Evolutionary conservation across 1,284 basidiomycete genomes (phyloP), one percentile per base, ranked within the genome.

Genomic region (Athelia sp.): DNA sequence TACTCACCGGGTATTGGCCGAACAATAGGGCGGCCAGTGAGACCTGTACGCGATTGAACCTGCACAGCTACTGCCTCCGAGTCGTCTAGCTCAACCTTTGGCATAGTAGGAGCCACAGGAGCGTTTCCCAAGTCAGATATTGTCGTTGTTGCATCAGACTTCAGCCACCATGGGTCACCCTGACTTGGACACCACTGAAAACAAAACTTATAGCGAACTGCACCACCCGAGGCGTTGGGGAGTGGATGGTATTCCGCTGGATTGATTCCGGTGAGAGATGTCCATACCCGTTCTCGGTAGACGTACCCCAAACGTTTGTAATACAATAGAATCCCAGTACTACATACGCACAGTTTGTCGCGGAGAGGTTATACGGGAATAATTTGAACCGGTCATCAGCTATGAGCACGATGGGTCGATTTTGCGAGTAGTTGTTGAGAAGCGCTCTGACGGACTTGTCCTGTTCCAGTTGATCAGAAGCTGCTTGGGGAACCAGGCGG

Each of bases 161-260:
- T 9, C 9, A 31, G 34, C 58, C 63, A 64, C 52, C 60, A 60
- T 10, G 59, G 69, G 45, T 66, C 55, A 31, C 77, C 84, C 66
- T 90, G 87, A 44, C 73, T 75, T 53, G 82, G 76, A 54, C 84
- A 87, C 85, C 87, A 90, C 54, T 84, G 82, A 56, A 90, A 90
- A 4, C 82, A 80, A 56, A 90, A 89, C 61, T 90, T 90, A 62
- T 79, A 87, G 10, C 87, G 73, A 4, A 87, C 73, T 17, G 87
- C 78, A 42, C 65, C 66, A 4, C 76, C 74, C 26, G 58, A 60
- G 17, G 67, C 65, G 50, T 75, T 79, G 26, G 63, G 62, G 8
- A 75, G 66, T 2, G 70, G 58, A 54, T 86, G 79, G 50, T 74
- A 78, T 66, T 90, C 87, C 40, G 84, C 85, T 90, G 50, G 18